Conservation (phyloP, 23 red algal genomes). For the Chondrus crispus region DNA sequence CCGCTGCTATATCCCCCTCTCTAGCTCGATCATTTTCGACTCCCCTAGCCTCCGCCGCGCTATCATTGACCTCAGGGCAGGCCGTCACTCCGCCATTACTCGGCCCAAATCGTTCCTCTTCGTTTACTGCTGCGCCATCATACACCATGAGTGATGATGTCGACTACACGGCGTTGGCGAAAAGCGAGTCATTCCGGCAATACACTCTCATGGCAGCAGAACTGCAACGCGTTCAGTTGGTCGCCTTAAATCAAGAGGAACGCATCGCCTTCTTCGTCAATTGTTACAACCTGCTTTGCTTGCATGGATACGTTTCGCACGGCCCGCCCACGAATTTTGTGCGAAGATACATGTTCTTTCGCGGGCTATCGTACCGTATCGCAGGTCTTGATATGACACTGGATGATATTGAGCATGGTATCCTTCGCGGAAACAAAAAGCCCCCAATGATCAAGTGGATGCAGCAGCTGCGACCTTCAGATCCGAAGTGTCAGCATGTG, state of each 20-base stretch:
- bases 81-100: not conserved
- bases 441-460: conserved; percentile 84
- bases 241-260: conserved; percentile 80
- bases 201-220: conserved; percentile 83
- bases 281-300: conserved; percentile 94
- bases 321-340: conserved; percentile 77
- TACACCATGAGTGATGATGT: conserved; percentile 51
- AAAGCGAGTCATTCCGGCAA: conserved; percentile 80
- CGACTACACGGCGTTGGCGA: conserved; percentile 72
- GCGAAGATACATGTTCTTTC: conserved; percentile 87
- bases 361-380: conserved; percentile 83
- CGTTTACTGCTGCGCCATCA: not conserved
- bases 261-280: conserved; percentile 93
- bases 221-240: conserved; percentile 84
- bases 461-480: conserved; percentile 85
- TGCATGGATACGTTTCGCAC: conserved; percentile 86
- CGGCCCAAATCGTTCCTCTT: not conserved
- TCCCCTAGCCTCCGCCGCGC: not conserved
- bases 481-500: conserved; percentile 88
- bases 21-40: not conserved
- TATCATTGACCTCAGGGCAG: no score
- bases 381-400: conserved; percentile 87
- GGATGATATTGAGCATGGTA: conserved; percentile 99
- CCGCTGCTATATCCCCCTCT: not conserved
- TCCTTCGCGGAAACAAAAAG: conserved; percentile 87